phyloP scores from a whole-genome alignment of 192 early-diverging fungal genomes.

The Coemansia sp. region DNA sequence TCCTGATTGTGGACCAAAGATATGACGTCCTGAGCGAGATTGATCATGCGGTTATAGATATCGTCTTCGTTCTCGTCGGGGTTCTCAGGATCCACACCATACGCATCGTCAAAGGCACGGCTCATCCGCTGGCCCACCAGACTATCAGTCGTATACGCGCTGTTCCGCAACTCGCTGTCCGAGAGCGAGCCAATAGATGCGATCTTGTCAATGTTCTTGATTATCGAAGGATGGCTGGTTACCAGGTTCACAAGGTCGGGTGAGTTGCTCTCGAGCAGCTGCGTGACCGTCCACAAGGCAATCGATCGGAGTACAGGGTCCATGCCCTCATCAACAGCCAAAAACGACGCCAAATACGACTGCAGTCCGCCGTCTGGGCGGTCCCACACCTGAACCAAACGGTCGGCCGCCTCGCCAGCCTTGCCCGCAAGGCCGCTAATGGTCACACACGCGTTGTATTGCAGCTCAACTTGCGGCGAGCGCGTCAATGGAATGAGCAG shows the following conservation, averaged over 20 bases:
- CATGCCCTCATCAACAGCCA: slow-evolving; percentile 58
- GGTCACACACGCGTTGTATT: slow-evolving; percentile 74
- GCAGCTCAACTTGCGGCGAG: slow-evolving; percentile 59
- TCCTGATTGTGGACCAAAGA: slow-evolving; percentile 39
- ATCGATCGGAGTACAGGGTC: slow-evolving; percentile 78
- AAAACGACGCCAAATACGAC: slow-evolving; percentile 68
- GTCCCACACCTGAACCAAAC: slow-evolving; percentile 69
- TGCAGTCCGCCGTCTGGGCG: slow-evolving; percentile 65
- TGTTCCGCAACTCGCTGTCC: slow-evolving; percentile 27
- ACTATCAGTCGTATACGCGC: slow-evolving; percentile 31
- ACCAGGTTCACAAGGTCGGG: slow-evolving; percentile 48
- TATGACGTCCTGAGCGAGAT: slow-evolving; percentile 44
- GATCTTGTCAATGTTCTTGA: slow-evolving; percentile 47
- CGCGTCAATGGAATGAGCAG: slow-evolving; percentile 68
- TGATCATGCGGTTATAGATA: slow-evolving; percentile 46
- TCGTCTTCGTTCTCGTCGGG: slow-evolving; percentile 39
- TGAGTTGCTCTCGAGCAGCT: slow-evolving; percentile 65
- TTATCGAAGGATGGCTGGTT: slow-evolving; percentile 47
- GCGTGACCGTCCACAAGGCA: slow-evolving; percentile 81
- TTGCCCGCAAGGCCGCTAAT: slow-evolving; percentile 67
- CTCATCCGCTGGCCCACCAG: slow-evolving; percentile 30
- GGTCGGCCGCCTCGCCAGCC: slow-evolving; percentile 60
- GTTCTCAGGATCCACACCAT: slow-evolving; percentile 22
- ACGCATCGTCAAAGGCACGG: slow-evolving; percentile 30
- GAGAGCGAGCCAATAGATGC: slow-evolving; percentile 24